Evolutionary conservation across 2,329 filamentous ascomycete species (phyloP), one percentile per base, ranked within the genome.

Genomic region (Pseudogymnoascus sp.): DNA sequence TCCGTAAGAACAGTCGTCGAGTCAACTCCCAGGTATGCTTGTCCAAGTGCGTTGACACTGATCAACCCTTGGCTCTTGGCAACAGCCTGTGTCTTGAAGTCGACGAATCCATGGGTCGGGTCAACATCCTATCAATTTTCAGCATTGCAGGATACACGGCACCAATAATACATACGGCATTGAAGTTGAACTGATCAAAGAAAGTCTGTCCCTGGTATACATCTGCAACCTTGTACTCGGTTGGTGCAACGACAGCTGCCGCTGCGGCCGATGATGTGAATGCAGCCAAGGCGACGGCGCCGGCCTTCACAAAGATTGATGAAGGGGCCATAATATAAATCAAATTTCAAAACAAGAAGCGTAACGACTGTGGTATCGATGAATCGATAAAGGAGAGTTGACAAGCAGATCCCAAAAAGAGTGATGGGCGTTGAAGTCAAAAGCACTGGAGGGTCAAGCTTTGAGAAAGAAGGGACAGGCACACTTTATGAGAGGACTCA

Each of bases 81-180:
- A 1, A 80, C 82, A 16, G 72, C 65, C 62, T 80, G 77, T 69
- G 82, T 78, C 61, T 86, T 80, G 70, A 91, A 93, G 64, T 83
- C 76, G 69, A 92, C 90, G 69, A 85, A 90, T 37, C 89, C 90
- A 67, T 85, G 70, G 4, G 89, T 93, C 0, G 89, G 90, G 69
- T 93, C 90, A 0, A 75, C 65, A 4, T 73, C 67, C 68, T 70
- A 50, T 38, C 25, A 8, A 31, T 31, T 28, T 38, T 44, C 16
- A 62, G 61, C 62, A 63, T 37, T 59, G 31, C 10, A 56, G 14
- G 25, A 59, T 18, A 53, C 44, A 14, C n/a, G 10, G 14, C 28
- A 7, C 4, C 31, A 33, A 21, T 31, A 37, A 3, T n/a, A 65
- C 68, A 33, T 65, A 70, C 74, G 61, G 72, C 77, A 73, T 80